phyloP scores from a whole-genome alignment of 306 rosid genomes.

The Arachis stenosperma region DNA sequence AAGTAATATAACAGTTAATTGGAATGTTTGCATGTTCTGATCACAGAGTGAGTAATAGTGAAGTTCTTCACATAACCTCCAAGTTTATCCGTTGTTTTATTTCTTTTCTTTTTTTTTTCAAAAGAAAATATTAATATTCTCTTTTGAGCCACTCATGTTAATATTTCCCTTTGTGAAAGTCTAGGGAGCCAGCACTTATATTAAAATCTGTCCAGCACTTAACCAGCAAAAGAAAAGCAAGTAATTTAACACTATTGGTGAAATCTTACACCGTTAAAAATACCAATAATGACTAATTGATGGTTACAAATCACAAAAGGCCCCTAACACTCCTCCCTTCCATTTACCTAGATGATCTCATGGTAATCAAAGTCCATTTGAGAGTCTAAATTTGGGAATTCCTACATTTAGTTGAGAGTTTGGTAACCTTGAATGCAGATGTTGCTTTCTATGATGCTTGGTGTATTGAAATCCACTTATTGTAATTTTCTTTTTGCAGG shows the following conservation, averaged over 20 bases:
- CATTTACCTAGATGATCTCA: not conserved
- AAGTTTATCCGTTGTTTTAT: not conserved
- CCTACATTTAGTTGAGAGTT: not conserved
- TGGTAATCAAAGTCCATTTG: no score
- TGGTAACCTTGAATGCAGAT: not conserved
- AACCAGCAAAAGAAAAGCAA: no score
- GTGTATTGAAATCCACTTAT: constrained; percentile 23
- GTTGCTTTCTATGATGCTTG: not conserved
- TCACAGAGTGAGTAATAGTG: not conserved
- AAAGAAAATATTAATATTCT: no score
- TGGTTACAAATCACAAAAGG: no score
- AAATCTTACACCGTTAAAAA: no score
- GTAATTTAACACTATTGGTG: no score
- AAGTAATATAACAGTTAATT: not conserved
- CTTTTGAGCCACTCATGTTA: not conserved
- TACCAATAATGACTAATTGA: no score
- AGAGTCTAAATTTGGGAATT: no score
- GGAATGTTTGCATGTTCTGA: not conserved
- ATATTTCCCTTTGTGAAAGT: not conserved
- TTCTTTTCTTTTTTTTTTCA: no score
- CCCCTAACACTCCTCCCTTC: no score
- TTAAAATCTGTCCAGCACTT: no score
- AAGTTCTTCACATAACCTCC: not conserved
- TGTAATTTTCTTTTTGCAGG: constrained; percentile 54
- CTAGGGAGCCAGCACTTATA: no score